Percentiles rank a stretch among this genome's conserved stretches.
These are phyloP conservation scores for Pleurotus pulmonarius DNA, from an alignment of 768 basidiomycete species.

Conservation along the genomic window DNA sequence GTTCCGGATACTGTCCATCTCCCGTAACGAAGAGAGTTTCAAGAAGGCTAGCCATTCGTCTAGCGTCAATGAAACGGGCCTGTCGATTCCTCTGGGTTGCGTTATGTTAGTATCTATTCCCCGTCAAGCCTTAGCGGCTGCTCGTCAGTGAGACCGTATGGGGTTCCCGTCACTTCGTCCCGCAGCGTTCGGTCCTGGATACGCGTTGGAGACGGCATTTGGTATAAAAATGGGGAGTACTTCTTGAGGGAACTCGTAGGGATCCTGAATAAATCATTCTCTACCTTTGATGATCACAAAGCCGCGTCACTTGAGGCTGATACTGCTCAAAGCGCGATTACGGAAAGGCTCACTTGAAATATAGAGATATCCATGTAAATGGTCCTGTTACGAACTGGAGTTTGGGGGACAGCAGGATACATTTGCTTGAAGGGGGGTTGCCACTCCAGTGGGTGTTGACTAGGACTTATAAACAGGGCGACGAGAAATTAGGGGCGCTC, in stretches of 20 bases:
- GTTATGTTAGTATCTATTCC: too few relatives aligned
- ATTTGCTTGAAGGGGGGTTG: too few relatives aligned
- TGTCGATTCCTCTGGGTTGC: background rate
- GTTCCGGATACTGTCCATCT: conserved; percentile 13
- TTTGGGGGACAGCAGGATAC: too few relatives aligned
- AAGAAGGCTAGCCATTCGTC: conserved; percentile 8
- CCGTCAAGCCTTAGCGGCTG: too few relatives aligned
- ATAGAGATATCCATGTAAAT: background rate
- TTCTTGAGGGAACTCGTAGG: conserved; percentile 28
- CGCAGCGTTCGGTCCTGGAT: background rate
- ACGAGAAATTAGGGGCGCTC: too few relatives aligned
- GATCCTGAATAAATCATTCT: conserved; percentile 33
- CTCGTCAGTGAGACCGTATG: too few relatives aligned
- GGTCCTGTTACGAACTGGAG: background rate
- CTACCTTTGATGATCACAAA: conserved; percentile 23
- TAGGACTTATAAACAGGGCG: too few relatives aligned
- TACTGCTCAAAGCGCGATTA: background rate
- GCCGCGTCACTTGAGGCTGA: background rate
- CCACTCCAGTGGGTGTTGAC: too few relatives aligned
- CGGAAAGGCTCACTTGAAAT: background rate
- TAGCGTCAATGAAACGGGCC: background rate
- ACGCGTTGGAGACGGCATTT: conserved; percentile 27
- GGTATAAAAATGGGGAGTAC: conserved; percentile 19
- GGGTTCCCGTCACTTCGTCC: background rate
- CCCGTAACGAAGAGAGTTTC: conserved; percentile 8